These are phyloP conservation scores for Paraconiothyrium brasiliense DNA, from an alignment of 2,329 filamentous ascomycete genomes.

Conservation along the genomic window DNA sequence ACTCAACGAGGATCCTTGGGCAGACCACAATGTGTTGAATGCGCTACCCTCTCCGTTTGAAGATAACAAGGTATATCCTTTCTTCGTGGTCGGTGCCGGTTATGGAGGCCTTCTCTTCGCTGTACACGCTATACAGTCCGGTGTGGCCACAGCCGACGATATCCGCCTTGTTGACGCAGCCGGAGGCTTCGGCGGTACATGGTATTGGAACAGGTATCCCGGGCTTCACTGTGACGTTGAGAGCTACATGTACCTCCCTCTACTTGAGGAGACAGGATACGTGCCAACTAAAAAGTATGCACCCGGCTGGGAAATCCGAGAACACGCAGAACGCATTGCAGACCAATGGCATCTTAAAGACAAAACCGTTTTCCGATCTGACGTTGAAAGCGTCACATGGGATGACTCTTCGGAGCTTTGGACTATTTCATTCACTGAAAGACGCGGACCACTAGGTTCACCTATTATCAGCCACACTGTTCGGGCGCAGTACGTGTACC, in stretches of 20 bases:
- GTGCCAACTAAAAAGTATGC: conserved; percentile 58
- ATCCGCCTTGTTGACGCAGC: conserved; percentile 18
- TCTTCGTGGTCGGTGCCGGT: conserved; percentile 14
- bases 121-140: conserved; percentile 9
- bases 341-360: background rate
- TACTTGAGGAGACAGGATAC: conserved; percentile 18
- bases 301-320: conserved; percentile 53
- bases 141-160: conserved; percentile 3
- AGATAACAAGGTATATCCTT: background rate
- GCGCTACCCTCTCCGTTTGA: background rate
- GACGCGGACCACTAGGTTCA: background rate
- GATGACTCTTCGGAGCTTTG: conserved; percentile 32
- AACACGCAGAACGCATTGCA: conserved; percentile 55
- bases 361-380: conserved; percentile 53
- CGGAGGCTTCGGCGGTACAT: conserved; percentile 19
- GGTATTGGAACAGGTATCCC: conserved; percentile 23
- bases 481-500: conserved; percentile 42
- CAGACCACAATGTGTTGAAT: conserved; percentile 14
- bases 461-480: conserved; percentile 19
- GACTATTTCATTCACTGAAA: conserved; percentile 31
- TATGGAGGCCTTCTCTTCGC: conserved; percentile 10
- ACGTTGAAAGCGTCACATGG: conserved; percentile 52
- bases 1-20: conserved; percentile 17
- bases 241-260: conserved; percentile 19
- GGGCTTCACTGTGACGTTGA: conserved; percentile 20